Evolutionary conservation across 2,329 filamentous ascomycete genomes (phyloP), one percentile per base, ranked within the genome.

Genomic region (Trichoderma sp.): DNA sequence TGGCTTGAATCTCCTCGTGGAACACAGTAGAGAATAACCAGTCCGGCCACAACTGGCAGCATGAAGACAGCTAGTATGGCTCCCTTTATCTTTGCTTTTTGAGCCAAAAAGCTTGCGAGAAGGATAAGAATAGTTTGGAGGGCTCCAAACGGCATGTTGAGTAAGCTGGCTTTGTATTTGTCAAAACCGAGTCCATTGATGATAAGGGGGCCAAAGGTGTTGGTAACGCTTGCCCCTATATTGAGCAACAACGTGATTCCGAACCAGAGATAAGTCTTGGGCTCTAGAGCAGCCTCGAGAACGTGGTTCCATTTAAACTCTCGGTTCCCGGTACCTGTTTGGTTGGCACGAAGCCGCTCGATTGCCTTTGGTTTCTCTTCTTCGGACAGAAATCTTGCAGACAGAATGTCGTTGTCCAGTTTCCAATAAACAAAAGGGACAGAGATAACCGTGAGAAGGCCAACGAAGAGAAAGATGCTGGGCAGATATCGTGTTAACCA

Each of bases 281-380:
- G 83, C 73, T 90, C 88, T 0, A 86, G 75, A 3, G 85, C 78
- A 0, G 84, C 82, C 76, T 90, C 88, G 18, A 88, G 85, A 1
- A 93, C 85, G 77, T 97, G 94, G 27, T 89, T 87, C 84, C 88
- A 86, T 77, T 93, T 93, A 83, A 92, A 93, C 77, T 93, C 88
- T 77, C 91, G 91, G 76, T 91, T 93, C 1, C 92, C 92, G 18
- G 93, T 91, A 0, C 94, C 94, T 76, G 94, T 94, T 81, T 94
- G 91, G 79, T 96, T 96, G 27, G 91, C 87, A 0, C 93, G 88
- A 6, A 96, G 90, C 0, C 94, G 88, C 77, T 94, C 93, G 31
- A 95, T 85, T 0, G 92, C 93, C 59, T 94, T 87, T 0, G 91
- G 81, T 14, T 91, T 90, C 78, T 96, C 94, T 63, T 90, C 87